A percentile compares a stretch with the other conserved stretches of the same genome.
Evolutionary conservation across 176 grass and related monocot genomes (phyloP).

Genomic region (Rhynchospora breviuscula): DNA sequence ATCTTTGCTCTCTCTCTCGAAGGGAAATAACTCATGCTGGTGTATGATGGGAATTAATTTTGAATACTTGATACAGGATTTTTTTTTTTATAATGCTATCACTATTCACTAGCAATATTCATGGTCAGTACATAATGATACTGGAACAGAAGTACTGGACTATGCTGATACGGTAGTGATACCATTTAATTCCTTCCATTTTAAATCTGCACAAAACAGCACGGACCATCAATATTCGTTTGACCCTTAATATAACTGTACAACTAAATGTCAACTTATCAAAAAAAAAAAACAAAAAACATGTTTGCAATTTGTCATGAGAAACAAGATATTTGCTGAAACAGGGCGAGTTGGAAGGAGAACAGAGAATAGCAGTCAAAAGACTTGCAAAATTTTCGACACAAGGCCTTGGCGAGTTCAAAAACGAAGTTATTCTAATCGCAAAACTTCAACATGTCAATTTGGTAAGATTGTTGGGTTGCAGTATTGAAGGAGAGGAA

Average conservation of each 20-base stretch:
- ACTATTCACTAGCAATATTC: background rate
- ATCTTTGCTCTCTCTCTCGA: background rate
- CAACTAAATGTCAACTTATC: background rate
- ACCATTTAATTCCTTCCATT: too few species aligned
- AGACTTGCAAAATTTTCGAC: slow-evolving; percentile 56
- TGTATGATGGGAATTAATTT: background rate
- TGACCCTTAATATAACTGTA: background rate
- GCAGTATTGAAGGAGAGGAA: slow-evolving; percentile 72
- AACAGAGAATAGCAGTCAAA: slow-evolving; percentile 62
- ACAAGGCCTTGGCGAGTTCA: slow-evolving; percentile 81
- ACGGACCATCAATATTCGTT: too few species aligned
- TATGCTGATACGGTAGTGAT: background rate
- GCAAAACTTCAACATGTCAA: slow-evolving; percentile 83
- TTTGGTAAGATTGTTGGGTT: slow-evolving; percentile 71
- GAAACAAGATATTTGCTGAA: background rate
- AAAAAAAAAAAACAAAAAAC: background rate
- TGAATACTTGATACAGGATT: background rate
- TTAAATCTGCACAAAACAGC: background rate
- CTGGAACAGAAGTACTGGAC: background rate
- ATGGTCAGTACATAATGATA: background rate
- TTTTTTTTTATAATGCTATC: background rate
- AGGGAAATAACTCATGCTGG: background rate
- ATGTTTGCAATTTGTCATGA: background rate
- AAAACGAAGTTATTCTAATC: slow-evolving; percentile 82
- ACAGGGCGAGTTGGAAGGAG: slow-evolving; percentile 55